Percentiles rank a stretch among this genome's conserved stretches.
phyloP scores from a whole-genome alignment of 2,329 filamentous ascomycete genomes.

The Nothophaeocryptopus gaeumannii region DNA sequence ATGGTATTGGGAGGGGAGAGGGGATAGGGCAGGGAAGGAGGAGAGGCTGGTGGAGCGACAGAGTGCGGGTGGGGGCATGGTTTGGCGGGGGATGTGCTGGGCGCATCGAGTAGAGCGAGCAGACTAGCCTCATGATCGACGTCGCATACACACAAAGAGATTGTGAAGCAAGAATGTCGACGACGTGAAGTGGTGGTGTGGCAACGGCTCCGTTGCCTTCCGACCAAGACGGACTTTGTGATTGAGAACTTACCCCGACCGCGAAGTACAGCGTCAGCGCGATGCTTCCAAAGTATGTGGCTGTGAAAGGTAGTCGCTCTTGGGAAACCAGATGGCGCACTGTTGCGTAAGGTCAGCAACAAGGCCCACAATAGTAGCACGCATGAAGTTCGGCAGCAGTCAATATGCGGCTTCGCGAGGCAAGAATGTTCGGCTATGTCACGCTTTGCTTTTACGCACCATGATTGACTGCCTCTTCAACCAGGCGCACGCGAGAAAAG shows the following conservation, averaged over 20 bases:
- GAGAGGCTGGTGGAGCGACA: conserved; percentile 13
- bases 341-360: conserved; percentile 29
- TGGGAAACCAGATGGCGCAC: conserved; percentile 79
- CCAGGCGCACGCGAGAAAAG: conserved; percentile 13
- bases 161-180: conserved; percentile 14
- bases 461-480: conserved; percentile 17
- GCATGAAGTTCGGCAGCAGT: conserved; percentile 14
- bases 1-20: conserved; percentile 1
- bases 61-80: conserved; percentile 14
- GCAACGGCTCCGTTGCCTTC: conserved; percentile 12
- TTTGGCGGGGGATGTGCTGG: conserved; percentile 10
- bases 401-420: conserved; percentile 20
- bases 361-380: conserved; percentile 9
- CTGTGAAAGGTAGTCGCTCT: conserved; percentile 84
- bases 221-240: conserved; percentile 10
- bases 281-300: conserved; percentile 92
- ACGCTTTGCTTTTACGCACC: conserved; percentile 11
- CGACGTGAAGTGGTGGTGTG: conserved; percentile 12
- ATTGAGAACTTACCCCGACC: conserved; percentile 69
- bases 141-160: conserved; percentile 24
- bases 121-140: conserved; percentile 23
- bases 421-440: conserved; percentile 4
- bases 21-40: conserved; percentile 19
- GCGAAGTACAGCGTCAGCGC: conserved; percentile 86
- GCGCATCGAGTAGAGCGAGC: conserved; percentile 18